These are phyloP conservation scores for Brachypodium distachyon DNA, from an alignment of 202 grass and related monocot species.

Conservation along the genomic window DNA sequence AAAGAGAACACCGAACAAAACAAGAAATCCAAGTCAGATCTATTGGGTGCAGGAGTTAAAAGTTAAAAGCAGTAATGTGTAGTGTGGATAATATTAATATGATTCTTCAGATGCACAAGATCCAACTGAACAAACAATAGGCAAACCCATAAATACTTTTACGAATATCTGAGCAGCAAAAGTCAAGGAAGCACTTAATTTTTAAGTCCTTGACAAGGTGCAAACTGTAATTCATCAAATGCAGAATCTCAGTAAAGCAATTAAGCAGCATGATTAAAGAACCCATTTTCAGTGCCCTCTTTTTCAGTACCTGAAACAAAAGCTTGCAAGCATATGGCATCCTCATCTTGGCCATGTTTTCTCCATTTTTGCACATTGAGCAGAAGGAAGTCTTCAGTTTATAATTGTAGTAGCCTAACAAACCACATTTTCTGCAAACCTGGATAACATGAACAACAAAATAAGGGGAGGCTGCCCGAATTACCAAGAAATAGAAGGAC, in stretches of 20 bases:
- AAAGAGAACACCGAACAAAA: background rate
- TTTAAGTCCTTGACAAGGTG: background rate
- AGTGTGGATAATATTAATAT: too few relatives aligned
- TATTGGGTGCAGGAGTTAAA: background rate
- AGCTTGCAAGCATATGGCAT: constrained; percentile 99
- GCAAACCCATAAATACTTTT: background rate
- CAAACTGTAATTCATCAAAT: too few relatives aligned
- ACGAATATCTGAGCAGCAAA: background rate
- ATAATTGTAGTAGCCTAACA: constrained; percentile 85
- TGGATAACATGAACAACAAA: constrained; percentile 21
- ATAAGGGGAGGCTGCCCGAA: background rate
- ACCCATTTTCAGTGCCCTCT: background rate
- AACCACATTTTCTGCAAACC: constrained; percentile 91
- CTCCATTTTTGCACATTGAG: constrained; percentile 94
- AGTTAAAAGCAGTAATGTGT: too few relatives aligned
- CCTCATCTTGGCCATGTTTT: constrained; percentile 95
- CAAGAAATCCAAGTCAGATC: background rate
- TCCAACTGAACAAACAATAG: background rate
- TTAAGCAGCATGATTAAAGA: background rate
- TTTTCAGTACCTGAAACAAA: constrained; percentile 72
- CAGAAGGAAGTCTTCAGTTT: constrained; percentile 82
- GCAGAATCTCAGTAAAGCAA: background rate
- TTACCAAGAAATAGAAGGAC: background rate
- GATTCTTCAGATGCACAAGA: background rate
- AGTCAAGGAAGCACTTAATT: background rate